These are phyloP conservation scores for Rehmannia glutinosa DNA, from an alignment of 257 asterid species.

Conservation along the genomic window DNA sequence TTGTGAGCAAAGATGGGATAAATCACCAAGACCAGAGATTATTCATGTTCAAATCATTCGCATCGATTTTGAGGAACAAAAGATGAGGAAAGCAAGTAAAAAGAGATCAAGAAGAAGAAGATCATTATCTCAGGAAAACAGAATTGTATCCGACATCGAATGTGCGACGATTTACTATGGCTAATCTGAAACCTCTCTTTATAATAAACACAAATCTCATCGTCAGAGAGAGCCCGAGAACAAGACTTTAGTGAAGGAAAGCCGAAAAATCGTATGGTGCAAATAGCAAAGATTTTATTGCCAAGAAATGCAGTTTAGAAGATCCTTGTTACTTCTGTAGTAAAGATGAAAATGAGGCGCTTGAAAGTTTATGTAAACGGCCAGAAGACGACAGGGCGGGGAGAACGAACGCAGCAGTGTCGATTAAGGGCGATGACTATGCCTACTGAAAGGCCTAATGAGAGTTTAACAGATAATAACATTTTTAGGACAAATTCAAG, in stretches of 20 bases:
- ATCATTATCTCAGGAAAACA: constrained; percentile 27
- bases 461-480: constrained; percentile 20
- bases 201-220: too few relatives aligned
- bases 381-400: neutral
- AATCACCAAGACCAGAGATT: constrained; percentile 54
- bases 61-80: neutral
- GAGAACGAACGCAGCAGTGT: neutral
- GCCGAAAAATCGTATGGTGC: too few relatives aligned
- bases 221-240: too few relatives aligned
- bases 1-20: constrained; percentile 33
- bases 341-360: too few relatives aligned
- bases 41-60: constrained; percentile 51
- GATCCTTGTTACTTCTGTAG: too few relatives aligned
- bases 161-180: constrained; percentile 46
- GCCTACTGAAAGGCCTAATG: constrained; percentile 41
- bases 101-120: constrained; percentile 39
- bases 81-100: constrained; percentile 8
- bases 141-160: constrained; percentile 23
- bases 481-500: constrained; percentile 44
- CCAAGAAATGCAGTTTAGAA: too few relatives aligned
- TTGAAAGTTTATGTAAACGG: neutral
- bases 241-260: too few relatives aligned
- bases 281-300: too few relatives aligned
- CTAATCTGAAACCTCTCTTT: neutral
- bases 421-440: constrained; percentile 39